Conservation (phyloP, 2,329 filamentous ascomycete genomes). For the Microdochium trichocladiopsis region DNA sequence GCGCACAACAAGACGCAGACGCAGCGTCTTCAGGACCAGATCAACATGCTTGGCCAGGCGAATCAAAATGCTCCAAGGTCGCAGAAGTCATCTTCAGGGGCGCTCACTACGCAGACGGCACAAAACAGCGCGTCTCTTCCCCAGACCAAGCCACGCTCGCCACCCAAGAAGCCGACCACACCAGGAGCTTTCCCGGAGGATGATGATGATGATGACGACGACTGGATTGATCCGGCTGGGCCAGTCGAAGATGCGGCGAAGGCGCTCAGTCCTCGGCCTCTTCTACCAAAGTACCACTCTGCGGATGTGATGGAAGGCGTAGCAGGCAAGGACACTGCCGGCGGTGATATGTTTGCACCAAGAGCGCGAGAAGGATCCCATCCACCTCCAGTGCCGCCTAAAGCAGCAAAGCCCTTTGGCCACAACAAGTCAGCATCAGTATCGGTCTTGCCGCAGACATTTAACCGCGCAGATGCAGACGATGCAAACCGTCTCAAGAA, state of each 20-base stretch:
- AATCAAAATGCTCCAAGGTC: slow-evolving; percentile 39
- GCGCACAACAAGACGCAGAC: slow-evolving; percentile 85
- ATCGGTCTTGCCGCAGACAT: slow-evolving; percentile 36
- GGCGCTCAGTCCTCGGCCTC: slow-evolving; percentile 39
- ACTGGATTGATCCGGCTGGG: slow-evolving; percentile 53
- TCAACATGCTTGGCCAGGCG: slow-evolving; percentile 62
- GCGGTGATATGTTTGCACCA: slow-evolving; percentile 37
- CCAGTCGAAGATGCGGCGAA: slow-evolving; percentile 23
- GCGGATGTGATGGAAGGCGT: slow-evolving; percentile 54
- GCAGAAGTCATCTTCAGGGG: slow-evolving; percentile 38
- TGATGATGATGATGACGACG: slow-evolving; percentile 50
- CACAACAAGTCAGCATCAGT: slow-evolving; percentile 61
- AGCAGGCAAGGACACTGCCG: slow-evolving; percentile 38
- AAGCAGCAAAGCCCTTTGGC: slow-evolving; percentile 25
- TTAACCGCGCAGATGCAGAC: slow-evolving; percentile 10
- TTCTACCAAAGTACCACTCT: slow-evolving; percentile 52
- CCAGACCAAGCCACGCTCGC: slow-evolving; percentile 27
- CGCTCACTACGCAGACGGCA: slow-evolving; percentile 23
- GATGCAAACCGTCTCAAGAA: slow-evolving; percentile 44
- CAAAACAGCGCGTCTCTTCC: slow-evolving; percentile 16
- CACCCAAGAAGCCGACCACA: slow-evolving; percentile 30
- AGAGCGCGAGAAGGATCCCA: slow-evolving; percentile 28
- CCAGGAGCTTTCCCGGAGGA: slow-evolving; percentile 56
- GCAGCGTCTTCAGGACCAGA: slow-evolving; percentile 85
- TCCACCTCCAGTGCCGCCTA: slow-evolving; percentile 18